phyloP scores from a whole-genome alignment of 192 early-diverging fungal species.

The Rhizoclosmatium globosum region DNA sequence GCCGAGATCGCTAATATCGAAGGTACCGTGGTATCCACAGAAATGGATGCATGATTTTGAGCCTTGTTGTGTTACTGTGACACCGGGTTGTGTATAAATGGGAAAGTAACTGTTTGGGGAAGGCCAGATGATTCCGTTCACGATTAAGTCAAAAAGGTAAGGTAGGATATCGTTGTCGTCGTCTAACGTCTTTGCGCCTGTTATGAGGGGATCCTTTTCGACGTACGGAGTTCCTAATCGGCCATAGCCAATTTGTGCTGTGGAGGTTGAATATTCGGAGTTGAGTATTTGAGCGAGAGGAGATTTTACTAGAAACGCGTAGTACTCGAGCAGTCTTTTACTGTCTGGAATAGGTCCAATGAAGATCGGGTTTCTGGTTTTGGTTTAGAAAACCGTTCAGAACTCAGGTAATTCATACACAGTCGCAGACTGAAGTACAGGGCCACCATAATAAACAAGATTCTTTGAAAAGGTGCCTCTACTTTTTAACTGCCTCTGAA shows the following conservation, averaged over 20 bases:
- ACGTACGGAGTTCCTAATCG: background rate
- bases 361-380: background rate
- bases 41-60: background rate
- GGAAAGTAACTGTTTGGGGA: conserved; percentile 7
- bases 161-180: conserved; percentile 3
- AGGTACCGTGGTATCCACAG: conserved; percentile 9
- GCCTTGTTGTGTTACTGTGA: background rate
- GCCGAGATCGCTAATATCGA: background rate
- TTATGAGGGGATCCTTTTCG: background rate
- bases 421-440: background rate
- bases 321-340: background rate
- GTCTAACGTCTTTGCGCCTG: conserved; percentile 9
- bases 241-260: background rate
- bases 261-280: background rate
- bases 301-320: background rate
- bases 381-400: background rate
- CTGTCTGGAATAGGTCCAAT: background rate
- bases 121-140: conserved; percentile 2
- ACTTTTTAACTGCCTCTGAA: too few relatives aligned
- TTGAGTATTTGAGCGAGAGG: background rate
- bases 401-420: background rate
- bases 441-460: background rate
- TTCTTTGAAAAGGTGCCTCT: too few relatives aligned
- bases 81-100: background rate
- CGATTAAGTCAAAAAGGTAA: background rate